Evolutionary conservation across 768 basidiomycete genomes (phyloP).

Genomic region (Macrolepiota dolichaula): DNA sequence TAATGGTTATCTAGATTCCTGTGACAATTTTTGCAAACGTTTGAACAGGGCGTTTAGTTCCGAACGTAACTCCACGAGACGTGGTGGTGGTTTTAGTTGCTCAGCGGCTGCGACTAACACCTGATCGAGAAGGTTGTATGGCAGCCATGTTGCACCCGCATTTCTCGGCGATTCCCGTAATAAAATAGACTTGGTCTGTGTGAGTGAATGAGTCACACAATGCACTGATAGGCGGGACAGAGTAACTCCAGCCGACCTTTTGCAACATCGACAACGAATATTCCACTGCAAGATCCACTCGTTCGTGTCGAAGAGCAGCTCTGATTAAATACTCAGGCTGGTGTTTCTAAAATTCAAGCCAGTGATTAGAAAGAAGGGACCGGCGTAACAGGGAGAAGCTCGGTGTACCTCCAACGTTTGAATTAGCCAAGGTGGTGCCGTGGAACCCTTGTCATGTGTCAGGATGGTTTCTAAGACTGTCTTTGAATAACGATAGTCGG

Average conservation of each 20-base stretch:
- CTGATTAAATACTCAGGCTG: slow-evolving; percentile 86
- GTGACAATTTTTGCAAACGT: slow-evolving; percentile 65
- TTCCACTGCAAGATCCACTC: slow-evolving; percentile 73
- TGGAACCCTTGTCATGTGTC: slow-evolving; percentile 53
- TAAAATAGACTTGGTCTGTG: slow-evolving; percentile 51
- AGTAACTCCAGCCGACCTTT: slow-evolving; percentile 44
- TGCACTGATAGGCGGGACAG: slow-evolving; percentile 11
- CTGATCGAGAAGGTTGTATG: slow-evolving; percentile 82
- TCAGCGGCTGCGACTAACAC: slow-evolving; percentile 64
- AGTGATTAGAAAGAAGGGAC: neutral
- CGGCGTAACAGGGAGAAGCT: neutral
- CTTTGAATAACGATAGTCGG: slow-evolving; percentile 75
- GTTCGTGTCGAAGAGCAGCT: slow-evolving; percentile 73
- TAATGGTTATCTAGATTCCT: slow-evolving; percentile 18
- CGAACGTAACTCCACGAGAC: slow-evolving; percentile 49
- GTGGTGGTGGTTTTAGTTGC: slow-evolving; percentile 45
- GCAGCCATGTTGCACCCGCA: slow-evolving; percentile 71
- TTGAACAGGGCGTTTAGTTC: slow-evolving; percentile 64
- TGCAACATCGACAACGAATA: slow-evolving; percentile 68
- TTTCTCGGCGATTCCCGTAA: slow-evolving; percentile 47
- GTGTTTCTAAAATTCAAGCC: slow-evolving; percentile 43
- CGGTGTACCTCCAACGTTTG: slow-evolving; percentile 62
- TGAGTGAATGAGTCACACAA: neutral
- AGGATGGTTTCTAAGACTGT: slow-evolving; percentile 75
- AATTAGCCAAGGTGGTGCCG: slow-evolving; percentile 83